phyloP scores from a whole-genome alignment of 805 yeast genomes.

The Starmerella geochares region DNA sequence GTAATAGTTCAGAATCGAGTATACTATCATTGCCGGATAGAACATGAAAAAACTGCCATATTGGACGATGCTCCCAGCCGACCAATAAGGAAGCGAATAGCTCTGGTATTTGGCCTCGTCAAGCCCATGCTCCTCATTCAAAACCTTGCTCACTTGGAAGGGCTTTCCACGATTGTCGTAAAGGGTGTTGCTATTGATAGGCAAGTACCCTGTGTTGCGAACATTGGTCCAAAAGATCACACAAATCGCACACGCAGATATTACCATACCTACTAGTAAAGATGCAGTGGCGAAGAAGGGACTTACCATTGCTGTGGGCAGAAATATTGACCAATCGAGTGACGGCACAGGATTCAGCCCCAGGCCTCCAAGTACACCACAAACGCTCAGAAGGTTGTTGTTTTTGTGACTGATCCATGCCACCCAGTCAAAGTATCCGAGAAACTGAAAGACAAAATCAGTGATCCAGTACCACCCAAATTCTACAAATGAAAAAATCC shows the following conservation, averaged over 20 bases:
- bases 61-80: slow-evolving; percentile 49
- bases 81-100: slow-evolving; percentile 54
- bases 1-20: slow-evolving; percentile 38
- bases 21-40: slow-evolving; percentile 46
- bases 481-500: slow-evolving; percentile 38
- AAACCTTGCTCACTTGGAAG: slow-evolving; percentile 37
- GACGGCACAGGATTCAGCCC: slow-evolving; percentile 47
- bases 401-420: slow-evolving; percentile 48
- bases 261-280: slow-evolving; percentile 32
- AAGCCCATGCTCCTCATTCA: slow-evolving; percentile 39
- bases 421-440: slow-evolving; percentile 54
- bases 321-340: slow-evolving; percentile 39
- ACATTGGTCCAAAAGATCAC: slow-evolving; percentile 38
- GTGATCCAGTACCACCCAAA: slow-evolving; percentile 29
- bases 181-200: slow-evolving; percentile 38
- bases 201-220: slow-evolving; percentile 43
- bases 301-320: slow-evolving; percentile 34
- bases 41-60: slow-evolving; percentile 49
- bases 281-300: slow-evolving; percentile 38
- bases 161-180: slow-evolving; percentile 38
- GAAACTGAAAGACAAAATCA: slow-evolving; percentile 51
- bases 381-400: slow-evolving; percentile 38
- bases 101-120: slow-evolving; percentile 40
- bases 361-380: slow-evolving; percentile 41
- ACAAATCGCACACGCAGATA: slow-evolving; percentile 29